Base-by-base conservation (phyloP, 2,329 filamentous ascomycete species). In the Fusarium odoratissimum region DNA sequence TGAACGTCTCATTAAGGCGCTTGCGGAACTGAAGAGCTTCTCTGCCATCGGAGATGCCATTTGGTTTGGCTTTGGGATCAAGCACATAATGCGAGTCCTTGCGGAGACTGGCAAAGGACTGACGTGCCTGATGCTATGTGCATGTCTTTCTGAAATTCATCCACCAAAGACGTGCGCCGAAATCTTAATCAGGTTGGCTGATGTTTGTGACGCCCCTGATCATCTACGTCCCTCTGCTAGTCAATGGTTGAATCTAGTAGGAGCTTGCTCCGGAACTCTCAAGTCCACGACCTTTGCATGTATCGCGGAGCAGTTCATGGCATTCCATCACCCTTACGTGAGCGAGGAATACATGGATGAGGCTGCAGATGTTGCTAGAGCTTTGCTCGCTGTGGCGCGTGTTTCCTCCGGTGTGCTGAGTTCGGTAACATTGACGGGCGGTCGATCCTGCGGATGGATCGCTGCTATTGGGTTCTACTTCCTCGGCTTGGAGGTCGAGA, bases 141-240 rank as follows among this genome's bases (percentile, higher is more conserved):
- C 0, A 0, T 52, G 49, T 17, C 49, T 52, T 37, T 21, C 49
- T 5, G 49, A 52, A 1, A 28, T 52, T 0, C 49, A 17, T 4
- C 0, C 49, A 0, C 23, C 49, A 2, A 52, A 38, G 1, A 9
- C 33, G 2, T 38, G 33, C 2, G 33, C 49, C 9, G 49, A 52
- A 5, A 38, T 52, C 7, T 0, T 52, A 2, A 52, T 52, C 5
- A 52, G 19, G 0, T 0, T 52, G 8, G 33, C 49, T 0, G 0
- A 3, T 16, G 7, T 0, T 2, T 52, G 17, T 0, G 33, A 21
- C 7, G 49, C 33, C 1, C 49, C 49, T 0, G 49, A 52, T n/a
- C 4, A 52, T 1, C 9, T 52, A 4, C 3, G 49, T 0, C 49
- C 49, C 0, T 52, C 49, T 1, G 0, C 49, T 0, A 52, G n/a